Conservation (phyloP, 2,329 filamentous ascomycete species). For the Harringtonia aguacate region DNA sequence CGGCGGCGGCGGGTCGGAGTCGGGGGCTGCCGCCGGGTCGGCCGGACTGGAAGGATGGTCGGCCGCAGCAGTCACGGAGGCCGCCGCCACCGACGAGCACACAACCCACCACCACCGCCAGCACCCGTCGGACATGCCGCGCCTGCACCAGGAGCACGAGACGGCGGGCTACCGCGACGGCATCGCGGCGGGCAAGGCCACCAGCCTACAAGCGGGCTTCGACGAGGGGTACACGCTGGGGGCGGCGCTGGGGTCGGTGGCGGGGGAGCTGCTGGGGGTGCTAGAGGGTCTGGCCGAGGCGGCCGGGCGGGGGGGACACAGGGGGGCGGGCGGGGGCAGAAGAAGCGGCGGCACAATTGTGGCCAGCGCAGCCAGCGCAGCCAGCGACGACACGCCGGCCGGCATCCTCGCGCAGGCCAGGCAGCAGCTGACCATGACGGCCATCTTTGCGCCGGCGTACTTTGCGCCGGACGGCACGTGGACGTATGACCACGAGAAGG, state of each 20-base stretch:
- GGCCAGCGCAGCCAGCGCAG: background rate
- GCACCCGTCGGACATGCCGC: conserved; percentile 55
- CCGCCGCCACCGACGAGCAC: background rate
- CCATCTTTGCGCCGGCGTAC: conserved; percentile 54
- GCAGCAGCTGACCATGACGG: conserved; percentile 47
- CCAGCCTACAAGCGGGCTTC: conserved; percentile 75
- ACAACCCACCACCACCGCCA: background rate
- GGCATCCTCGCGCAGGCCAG: conserved; percentile 38
- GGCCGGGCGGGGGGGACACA: background rate
- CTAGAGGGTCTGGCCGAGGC: conserved; percentile 54
- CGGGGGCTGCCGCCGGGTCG: too few relatives aligned
- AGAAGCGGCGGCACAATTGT: background rate
- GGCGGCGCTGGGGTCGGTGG: conserved; percentile 63
- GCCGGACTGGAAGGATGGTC: too few relatives aligned
- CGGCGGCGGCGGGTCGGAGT: background rate
- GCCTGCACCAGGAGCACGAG: conserved; percentile 64
- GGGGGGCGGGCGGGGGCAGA: too few relatives aligned
- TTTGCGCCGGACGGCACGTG: conserved; percentile 63
- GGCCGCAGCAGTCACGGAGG: too few relatives aligned
- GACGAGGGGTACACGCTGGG: conserved; percentile 85
- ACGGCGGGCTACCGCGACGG: conserved; percentile 90
- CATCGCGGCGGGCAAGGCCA: conserved; percentile 62
- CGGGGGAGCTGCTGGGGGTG: conserved; percentile 65
- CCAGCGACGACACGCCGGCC: background rate
- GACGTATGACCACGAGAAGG: conserved; percentile 38